A percentile compares a stretch with the other conserved stretches of the same genome.
phyloP scores from a whole-genome alignment of 768 basidiomycete genomes.

The Boletus rubescentipes region DNA sequence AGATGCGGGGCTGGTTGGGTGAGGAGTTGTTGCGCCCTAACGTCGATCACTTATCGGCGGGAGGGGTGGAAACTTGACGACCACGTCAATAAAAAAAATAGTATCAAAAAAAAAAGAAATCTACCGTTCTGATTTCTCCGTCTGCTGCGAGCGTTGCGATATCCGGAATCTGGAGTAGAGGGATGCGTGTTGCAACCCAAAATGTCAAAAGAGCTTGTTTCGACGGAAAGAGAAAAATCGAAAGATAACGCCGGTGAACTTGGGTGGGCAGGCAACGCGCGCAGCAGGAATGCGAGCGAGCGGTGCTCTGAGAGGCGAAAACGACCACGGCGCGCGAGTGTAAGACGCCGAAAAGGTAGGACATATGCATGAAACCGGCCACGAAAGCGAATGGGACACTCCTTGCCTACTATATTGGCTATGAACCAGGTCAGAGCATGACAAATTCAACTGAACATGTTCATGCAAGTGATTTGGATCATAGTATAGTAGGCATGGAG shows the following conservation, averaged over 20 bases:
- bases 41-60: background rate
- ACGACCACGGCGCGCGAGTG: background rate
- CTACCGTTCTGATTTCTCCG: background rate
- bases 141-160: background rate
- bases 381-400: slow-evolving; percentile 35
- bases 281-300: background rate
- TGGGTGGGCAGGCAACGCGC: too few species aligned
- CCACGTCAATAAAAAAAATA: background rate
- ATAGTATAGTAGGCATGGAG: slow-evolving; percentile 33
- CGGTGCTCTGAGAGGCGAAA: background rate
- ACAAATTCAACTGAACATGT: slow-evolving; percentile 36
- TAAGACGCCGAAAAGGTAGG: background rate
- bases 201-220: slow-evolving; percentile 26
- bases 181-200: slow-evolving; percentile 21
- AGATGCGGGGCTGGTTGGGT: slow-evolving; percentile 7
- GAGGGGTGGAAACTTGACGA: background rate
- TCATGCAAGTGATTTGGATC: slow-evolving; percentile 37
- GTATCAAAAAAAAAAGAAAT: background rate
- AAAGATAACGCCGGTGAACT: background rate
- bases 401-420: slow-evolving; percentile 51
- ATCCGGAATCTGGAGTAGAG: slow-evolving; percentile 17
- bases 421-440: slow-evolving; percentile 50
- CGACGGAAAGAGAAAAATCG: background rate
- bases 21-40: slow-evolving; percentile 5
- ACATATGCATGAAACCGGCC: slow-evolving; percentile 7